phyloP scores from a whole-genome alignment of 768 basidiomycete species.

The Chiua virens region DNA sequence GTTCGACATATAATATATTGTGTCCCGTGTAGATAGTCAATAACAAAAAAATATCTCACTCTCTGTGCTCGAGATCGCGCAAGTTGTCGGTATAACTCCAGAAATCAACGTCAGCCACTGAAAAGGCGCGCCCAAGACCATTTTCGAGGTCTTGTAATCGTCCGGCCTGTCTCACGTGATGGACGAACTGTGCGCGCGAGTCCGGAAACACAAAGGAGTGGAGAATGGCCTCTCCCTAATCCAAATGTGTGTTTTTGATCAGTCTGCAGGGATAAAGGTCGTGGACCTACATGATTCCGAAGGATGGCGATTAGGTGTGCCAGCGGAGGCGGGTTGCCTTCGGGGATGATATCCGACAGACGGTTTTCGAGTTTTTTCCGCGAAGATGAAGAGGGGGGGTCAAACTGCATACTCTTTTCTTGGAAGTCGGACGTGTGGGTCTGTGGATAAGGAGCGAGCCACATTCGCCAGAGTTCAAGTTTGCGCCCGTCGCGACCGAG shows the following conservation, averaged over 20 bases:
- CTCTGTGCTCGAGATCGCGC: not conserved
- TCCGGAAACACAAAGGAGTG: constrained; percentile 70
- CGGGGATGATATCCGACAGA: constrained; percentile 9
- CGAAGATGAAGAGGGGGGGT: constrained; percentile 13
- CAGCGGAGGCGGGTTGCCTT: constrained; percentile 28
- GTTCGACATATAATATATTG: too few species aligned
- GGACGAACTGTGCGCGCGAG: constrained; percentile 66
- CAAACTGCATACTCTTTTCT: constrained; percentile 46
- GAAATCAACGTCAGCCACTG: constrained; percentile 54
- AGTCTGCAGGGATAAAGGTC: not conserved
- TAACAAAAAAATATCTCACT: not conserved
- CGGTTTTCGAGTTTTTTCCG: constrained; percentile 4
- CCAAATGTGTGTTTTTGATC: constrained; percentile 8
- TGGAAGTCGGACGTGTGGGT: constrained; percentile 19
- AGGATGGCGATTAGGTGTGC: constrained; percentile 53
- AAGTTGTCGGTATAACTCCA: constrained; percentile 57
- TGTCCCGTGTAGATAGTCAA: not conserved
- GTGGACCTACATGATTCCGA: constrained; percentile 55
- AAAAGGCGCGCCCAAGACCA: constrained; percentile 26
- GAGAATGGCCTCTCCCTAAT: constrained; percentile 57
- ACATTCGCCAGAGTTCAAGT: constrained; percentile 72
- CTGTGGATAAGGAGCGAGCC: constrained; percentile 51
- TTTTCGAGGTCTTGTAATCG: constrained; percentile 34
- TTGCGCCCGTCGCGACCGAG: constrained; percentile 69
- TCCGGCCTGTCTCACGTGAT: constrained; percentile 49